Base-by-base conservation (phyloP, 805 yeast genomes). In the Saccharomycopsis sp. region DNA sequence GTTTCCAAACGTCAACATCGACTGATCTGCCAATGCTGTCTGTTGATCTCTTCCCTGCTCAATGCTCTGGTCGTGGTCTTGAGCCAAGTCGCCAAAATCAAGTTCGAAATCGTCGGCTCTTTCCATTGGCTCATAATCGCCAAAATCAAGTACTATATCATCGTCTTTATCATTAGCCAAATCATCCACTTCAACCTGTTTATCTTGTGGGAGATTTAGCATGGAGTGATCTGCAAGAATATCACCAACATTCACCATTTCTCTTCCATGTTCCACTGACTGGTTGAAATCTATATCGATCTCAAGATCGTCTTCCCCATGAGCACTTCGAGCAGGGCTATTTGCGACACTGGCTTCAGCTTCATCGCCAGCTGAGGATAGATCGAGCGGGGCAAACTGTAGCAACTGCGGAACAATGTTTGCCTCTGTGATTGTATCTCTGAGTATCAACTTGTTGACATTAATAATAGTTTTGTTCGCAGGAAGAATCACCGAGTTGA, bases 351-450 rank as follows among this genome's bases (percentile, higher is more conserved):
- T 72, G 2, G 67, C 69, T 2, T 71, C 73, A 38, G 62, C 66
- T 15, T 62, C 66, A 15, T 38, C 55, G 12, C 70, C 73, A 57
- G 78, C 79, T 49, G 76, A 70, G 60, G 72, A 68, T 23, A 69
- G 61, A 58, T 69, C 67, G 44, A 81, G 70, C 35, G 87, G 87
- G 52, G 83, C 88, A 63, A 84, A 88, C 62, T 80, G 80, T 47
- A 88, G 73, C 63, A 89, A 81, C 66, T 89, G 96, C 5, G 57
- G 51, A 5, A 54, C 15, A 22, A 60, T 50, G 38, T 61, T 61
- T 44, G 84, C 78, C 60, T 85, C 89, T 0, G 96, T 86, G 52
- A 90, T 85, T 19, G 89, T 87, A 71, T 91, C 96, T 65, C 79
- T 83, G 64, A 91, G 75, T 1, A 84, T 80, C 53, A 88, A 76